Conservation (phyloP, 768 basidiomycete species). For the Collybia sordida region DNA sequence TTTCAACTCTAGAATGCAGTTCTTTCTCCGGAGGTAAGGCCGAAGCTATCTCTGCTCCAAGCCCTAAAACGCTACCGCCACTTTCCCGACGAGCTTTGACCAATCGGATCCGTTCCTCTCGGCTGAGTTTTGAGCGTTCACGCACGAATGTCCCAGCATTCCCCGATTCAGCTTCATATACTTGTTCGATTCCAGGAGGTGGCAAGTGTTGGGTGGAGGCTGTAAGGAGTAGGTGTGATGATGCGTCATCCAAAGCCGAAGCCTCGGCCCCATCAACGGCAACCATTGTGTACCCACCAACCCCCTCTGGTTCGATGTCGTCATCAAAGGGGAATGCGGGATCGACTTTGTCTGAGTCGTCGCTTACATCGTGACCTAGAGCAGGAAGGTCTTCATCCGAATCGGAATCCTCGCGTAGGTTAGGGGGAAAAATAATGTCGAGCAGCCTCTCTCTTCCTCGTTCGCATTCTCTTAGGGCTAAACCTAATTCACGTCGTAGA, state of each 20-base stretch:
- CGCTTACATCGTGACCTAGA: constrained; percentile 53
- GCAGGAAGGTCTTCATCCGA: constrained; percentile 50
- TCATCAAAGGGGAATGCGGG: constrained; percentile 36
- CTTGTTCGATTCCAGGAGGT: constrained; percentile 72
- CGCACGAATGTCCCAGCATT: constrained; percentile 41
- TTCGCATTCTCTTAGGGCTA: constrained; percentile 81
- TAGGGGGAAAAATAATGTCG: constrained; percentile 51
- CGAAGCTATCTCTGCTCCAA: constrained; percentile 13
- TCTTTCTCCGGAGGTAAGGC: constrained; percentile 13
- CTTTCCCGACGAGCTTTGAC: constrained; percentile 55
- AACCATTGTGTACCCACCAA: constrained; percentile 18
- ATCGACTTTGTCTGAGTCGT: constrained; percentile 53
- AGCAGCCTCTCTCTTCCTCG: constrained; percentile 68
- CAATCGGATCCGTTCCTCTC: constrained; percentile 73
- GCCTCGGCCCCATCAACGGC: constrained; percentile 26
- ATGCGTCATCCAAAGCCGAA: constrained; percentile 52
- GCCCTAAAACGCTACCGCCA: constrained; percentile 26
- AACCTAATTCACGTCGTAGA: constrained; percentile 71
- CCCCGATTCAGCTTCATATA: constrained; percentile 72
- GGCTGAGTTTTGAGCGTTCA: constrained; percentile 62
- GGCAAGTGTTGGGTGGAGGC: constrained; percentile 57
- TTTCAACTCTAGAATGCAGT: constrained; percentile 30
- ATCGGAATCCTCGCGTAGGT: constrained; percentile 34
- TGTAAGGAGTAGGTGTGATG: constrained; percentile 50
- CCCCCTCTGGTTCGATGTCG: constrained; percentile 14